phyloP scores from a whole-genome alignment of 805 yeast genomes.

The Saccharomycopsis olivae region DNA sequence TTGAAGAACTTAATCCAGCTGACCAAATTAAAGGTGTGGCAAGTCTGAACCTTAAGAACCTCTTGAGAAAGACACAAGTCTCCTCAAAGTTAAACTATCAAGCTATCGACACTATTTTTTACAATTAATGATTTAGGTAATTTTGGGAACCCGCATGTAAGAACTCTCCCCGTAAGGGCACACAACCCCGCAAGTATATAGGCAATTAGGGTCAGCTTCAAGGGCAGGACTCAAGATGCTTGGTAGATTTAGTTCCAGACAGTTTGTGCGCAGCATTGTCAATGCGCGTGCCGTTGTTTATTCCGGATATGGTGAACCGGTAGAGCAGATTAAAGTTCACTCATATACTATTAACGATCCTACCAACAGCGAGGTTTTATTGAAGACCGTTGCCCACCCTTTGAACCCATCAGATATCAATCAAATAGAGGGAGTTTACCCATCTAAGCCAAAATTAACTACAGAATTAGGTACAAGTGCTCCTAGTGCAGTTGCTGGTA shows the following conservation, averaged over 20 bases:
- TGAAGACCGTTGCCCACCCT: slow-evolving; percentile 70
- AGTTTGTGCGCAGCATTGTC: slow-evolving; percentile 6
- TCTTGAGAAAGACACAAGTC: slow-evolving; percentile 65
- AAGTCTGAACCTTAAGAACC: slow-evolving; percentile 66
- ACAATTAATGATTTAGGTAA: too few species aligned
- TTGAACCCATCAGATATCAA: slow-evolving; percentile 85
- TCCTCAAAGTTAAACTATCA: slow-evolving; percentile 87
- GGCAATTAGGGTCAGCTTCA: too few species aligned
- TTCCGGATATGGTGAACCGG: slow-evolving; percentile 57
- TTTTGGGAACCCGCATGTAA: too few species aligned
- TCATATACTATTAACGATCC: slow-evolving; percentile 32
- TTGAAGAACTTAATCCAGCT: slow-evolving; percentile 31
- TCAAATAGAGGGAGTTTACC: slow-evolving; percentile 79
- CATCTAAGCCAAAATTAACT: slow-evolving; percentile 53
- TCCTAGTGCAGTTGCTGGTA: slow-evolving; percentile 82
- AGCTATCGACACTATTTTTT: slow-evolving; percentile 50
- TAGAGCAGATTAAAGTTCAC: slow-evolving; percentile 42
- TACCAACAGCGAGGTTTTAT: slow-evolving; percentile 42
- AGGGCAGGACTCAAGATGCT: too few species aligned
- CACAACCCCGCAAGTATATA: too few species aligned
- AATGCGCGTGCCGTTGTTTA: slow-evolving; percentile 60
- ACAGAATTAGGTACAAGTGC: slow-evolving; percentile 43
- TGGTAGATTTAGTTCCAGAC: too few species aligned
- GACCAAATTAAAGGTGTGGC: slow-evolving; percentile 25
- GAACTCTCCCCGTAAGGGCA: too few species aligned